Percentiles rank a stretch among this genome's conserved stretches.
Evolutionary conservation across 768 basidiomycete genomes (phyloP).

Genomic region (Boletus reticuloceps): DNA sequence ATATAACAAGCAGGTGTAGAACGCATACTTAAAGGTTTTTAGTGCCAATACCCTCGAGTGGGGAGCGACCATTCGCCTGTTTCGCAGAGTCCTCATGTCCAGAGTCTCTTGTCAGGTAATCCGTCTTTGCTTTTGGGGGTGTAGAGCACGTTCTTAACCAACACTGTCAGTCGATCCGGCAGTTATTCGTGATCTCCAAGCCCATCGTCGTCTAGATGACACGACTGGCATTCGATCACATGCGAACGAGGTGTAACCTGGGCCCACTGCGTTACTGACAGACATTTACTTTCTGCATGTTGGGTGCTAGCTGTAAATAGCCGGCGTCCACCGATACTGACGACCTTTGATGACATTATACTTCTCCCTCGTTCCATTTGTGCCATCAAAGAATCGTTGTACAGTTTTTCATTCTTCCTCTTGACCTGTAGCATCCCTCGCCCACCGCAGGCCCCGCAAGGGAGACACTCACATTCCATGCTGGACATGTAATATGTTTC

Average conservation of each 20-base stretch:
- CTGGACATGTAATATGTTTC: too few species aligned
- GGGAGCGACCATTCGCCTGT: slow-evolving; percentile 58
- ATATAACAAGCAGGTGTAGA: slow-evolving; percentile 12
- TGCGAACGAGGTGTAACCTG: slow-evolving; percentile 27
- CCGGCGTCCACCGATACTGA: slow-evolving; percentile 14
- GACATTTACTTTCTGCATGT: slow-evolving; percentile 15
- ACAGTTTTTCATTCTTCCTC: slow-evolving; percentile 5
- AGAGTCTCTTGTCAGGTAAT: slow-evolving; percentile 89
- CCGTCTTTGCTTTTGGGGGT: slow-evolving; percentile 1
- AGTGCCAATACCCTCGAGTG: slow-evolving; percentile 70
- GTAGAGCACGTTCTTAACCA: slow-evolving; percentile 13
- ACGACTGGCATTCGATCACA: slow-evolving; percentile 30
- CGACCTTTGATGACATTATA: slow-evolving; percentile 27
- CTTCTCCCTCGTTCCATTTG: slow-evolving; percentile 12
- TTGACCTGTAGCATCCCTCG: not conserved
- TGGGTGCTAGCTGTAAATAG: slow-evolving; percentile 25
- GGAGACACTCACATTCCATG: too few species aligned
- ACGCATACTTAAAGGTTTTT: slow-evolving; percentile 21
- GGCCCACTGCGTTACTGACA: slow-evolving; percentile 11
- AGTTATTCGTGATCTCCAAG: slow-evolving; percentile 84
- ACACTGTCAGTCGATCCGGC: slow-evolving; percentile 72
- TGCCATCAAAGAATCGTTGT: slow-evolving; percentile 17
- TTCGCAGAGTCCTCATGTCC: slow-evolving; percentile 73
- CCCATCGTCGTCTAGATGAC: slow-evolving; percentile 80
- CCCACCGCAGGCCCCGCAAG: too few species aligned